phyloP scores from a whole-genome alignment of 2,329 filamentous ascomycete genomes.

The Alternaria ventricosa region DNA sequence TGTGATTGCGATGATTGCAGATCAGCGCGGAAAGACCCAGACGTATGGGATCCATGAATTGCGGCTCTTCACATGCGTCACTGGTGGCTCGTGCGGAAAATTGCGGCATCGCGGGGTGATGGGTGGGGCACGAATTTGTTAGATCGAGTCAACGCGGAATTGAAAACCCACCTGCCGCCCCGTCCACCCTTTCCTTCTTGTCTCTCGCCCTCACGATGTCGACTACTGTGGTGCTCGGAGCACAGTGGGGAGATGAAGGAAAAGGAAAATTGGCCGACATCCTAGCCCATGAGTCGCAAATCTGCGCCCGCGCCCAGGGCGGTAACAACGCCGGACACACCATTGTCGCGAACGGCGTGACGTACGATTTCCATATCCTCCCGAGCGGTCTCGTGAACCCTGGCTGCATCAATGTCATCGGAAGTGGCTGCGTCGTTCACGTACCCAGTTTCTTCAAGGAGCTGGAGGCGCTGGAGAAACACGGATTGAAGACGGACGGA shows the following conservation, averaged over 20 bases:
- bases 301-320: slow-evolving; percentile 66
- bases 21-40: neutral
- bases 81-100: slow-evolving; percentile 17
- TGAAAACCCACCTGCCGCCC: slow-evolving; percentile 30
- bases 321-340: slow-evolving; percentile 65
- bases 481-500: slow-evolving; percentile 65
- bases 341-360: slow-evolving; percentile 55
- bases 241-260: slow-evolving; percentile 67
- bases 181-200: slow-evolving; percentile 13
- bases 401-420: slow-evolving; percentile 74
- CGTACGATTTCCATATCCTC: slow-evolving; percentile 53
- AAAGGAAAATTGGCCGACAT: slow-evolving; percentile 68
- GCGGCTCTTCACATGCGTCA: slow-evolving; percentile 13
- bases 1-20: neutral
- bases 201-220: slow-evolving; percentile 44
- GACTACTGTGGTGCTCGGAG: slow-evolving; percentile 65
- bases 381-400: slow-evolving; percentile 74
- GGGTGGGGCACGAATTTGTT: slow-evolving; percentile 19
- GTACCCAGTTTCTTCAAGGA: slow-evolving; percentile 72
- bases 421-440: slow-evolving; percentile 70
- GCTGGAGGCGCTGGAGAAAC: slow-evolving; percentile 64
- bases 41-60: neutral
- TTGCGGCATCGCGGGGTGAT: slow-evolving; percentile 18
- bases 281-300: slow-evolving; percentile 58
- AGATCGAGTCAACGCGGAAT: neutral